Conservation (phyloP, 1,139 yeast genomes). For the Blastobotrys capitulatus region DNA sequence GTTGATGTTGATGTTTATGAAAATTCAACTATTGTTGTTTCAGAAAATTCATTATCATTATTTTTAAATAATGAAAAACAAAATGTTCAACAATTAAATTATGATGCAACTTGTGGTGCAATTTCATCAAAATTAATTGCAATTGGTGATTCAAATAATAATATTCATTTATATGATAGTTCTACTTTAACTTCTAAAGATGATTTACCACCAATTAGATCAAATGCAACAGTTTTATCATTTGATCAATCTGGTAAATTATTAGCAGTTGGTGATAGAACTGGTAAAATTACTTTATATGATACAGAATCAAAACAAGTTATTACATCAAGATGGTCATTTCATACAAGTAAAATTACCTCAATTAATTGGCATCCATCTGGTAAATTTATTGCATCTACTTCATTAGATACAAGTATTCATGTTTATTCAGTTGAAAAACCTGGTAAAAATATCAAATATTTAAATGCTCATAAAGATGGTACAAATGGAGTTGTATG, state of each 20-base stretch:
- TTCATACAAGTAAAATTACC: constrained; percentile 78
- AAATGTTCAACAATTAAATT: constrained; percentile 9
- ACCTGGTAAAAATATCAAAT: constrained; percentile 73
- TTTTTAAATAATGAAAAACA: constrained; percentile 26
- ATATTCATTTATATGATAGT: constrained; percentile 19
- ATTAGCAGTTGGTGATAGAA: constrained; percentile 79
- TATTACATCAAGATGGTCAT: constrained; percentile 90
- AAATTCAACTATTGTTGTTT: constrained; percentile 42
- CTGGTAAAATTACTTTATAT: constrained; percentile 78
- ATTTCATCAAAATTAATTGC: constrained; percentile 35
- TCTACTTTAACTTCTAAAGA: constrained; percentile 15
- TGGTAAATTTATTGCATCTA: constrained; percentile 68
- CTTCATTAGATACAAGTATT: constrained; percentile 77
- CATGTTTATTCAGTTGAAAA: constrained; percentile 71
- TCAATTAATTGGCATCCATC: constrained; percentile 75
- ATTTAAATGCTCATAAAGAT: constrained; percentile 77
- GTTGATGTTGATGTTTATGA: constrained; percentile 43
- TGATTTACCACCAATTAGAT: constrained; percentile 48
- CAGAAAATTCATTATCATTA: constrained; percentile 43
- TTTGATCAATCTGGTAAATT: constrained; percentile 66
- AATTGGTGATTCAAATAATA: constrained; percentile 23
- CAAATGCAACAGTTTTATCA: constrained; percentile 56
- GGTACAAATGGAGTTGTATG: constrained; percentile 77
- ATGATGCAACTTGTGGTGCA: constrained; percentile 27
- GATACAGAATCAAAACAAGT: constrained; percentile 49